Conservation (phyloP, 306 rosid species). For the Cicer yamashitae region DNA sequence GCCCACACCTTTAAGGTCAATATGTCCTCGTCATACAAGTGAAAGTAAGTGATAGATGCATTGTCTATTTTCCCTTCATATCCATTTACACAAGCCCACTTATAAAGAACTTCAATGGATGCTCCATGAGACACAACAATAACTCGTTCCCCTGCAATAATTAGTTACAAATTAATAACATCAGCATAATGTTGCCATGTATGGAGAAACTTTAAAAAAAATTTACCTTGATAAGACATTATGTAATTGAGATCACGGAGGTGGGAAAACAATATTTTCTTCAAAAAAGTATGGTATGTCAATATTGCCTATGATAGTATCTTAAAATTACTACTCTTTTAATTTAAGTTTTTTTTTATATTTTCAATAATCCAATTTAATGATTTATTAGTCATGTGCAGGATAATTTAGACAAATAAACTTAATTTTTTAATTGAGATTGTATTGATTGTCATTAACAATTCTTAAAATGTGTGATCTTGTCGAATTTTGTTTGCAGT, state of each 20-base stretch:
- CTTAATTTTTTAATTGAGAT: too few relatives aligned
- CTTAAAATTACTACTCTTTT: too few relatives aligned
- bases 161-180: slow-evolving; percentile 6
- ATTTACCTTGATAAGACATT: too few relatives aligned
- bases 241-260: background rate
- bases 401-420: too few relatives aligned
- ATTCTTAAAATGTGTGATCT: too few relatives aligned
- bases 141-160: slow-evolving; percentile 66
- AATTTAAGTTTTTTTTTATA: too few relatives aligned
- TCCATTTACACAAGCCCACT: slow-evolving; percentile 56
- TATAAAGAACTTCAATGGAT: slow-evolving; percentile 64
- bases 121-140: slow-evolving; percentile 80
- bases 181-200: background rate
- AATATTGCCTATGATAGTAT: background rate
- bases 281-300: background rate
- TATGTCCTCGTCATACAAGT: slow-evolving; percentile 59
- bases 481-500: too few relatives aligned
- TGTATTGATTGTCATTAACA: too few relatives aligned
- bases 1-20: slow-evolving; percentile 73
- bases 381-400: too few relatives aligned
- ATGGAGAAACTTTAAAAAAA: background rate
- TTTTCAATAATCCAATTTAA: too few relatives aligned
- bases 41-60: slow-evolving; percentile 69
- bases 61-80: slow-evolving; percentile 62
- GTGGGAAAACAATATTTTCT: background rate